These are phyloP conservation scores for Chaetomiaceae sp. DNA, from an alignment of 2,329 filamentous ascomycete species.

Conservation along the genomic window DNA sequence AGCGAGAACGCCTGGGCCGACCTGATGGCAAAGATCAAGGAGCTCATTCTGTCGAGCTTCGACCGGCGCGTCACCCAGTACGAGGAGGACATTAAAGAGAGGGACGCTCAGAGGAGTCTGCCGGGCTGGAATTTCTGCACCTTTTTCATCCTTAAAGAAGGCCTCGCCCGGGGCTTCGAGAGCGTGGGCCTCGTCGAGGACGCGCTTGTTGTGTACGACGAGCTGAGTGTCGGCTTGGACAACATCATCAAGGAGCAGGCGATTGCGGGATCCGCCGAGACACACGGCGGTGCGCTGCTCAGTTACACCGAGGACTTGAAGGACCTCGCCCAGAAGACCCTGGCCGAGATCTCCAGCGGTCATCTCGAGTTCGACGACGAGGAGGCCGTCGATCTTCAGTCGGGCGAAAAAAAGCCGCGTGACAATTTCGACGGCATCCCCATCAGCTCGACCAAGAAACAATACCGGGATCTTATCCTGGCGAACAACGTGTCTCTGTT, in stretches of 20 bases:
- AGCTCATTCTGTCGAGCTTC: conserved; percentile 80
- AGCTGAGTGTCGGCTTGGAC: conserved; percentile 83
- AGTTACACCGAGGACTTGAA: conserved; percentile 69
- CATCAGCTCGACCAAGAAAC: conserved; percentile 63
- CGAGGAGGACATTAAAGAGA: conserved; percentile 94
- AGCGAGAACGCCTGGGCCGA: conserved; percentile 79
- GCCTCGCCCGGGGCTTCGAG: conserved; percentile 87
- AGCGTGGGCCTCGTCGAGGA: conserved; percentile 95
- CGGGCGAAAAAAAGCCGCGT: conserved; percentile 29
- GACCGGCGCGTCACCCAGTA: conserved; percentile 89
- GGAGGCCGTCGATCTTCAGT: conserved; percentile 33
- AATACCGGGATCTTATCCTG: conserved; percentile 87
- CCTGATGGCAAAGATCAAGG: conserved; percentile 80
- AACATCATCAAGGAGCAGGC: conserved; percentile 72
- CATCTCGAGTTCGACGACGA: conserved; percentile 32
- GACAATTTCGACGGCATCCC: conserved; percentile 52
- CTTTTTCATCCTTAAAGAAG: conserved; percentile 97
- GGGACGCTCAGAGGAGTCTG: conserved; percentile 77
- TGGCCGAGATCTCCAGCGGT: conserved; percentile 33
- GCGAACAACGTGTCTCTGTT: conserved; percentile 94
- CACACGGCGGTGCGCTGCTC: conserved; percentile 69
- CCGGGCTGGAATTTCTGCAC: conserved; percentile 99
- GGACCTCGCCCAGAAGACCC: conserved; percentile 49
- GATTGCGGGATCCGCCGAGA: conserved; percentile 51
- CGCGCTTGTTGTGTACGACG: conserved; percentile 89